Percentiles rank a stretch among this genome's conserved stretches.
phyloP scores from a whole-genome alignment of 805 yeast genomes.

The Kazachstania bromeliacearum region DNA sequence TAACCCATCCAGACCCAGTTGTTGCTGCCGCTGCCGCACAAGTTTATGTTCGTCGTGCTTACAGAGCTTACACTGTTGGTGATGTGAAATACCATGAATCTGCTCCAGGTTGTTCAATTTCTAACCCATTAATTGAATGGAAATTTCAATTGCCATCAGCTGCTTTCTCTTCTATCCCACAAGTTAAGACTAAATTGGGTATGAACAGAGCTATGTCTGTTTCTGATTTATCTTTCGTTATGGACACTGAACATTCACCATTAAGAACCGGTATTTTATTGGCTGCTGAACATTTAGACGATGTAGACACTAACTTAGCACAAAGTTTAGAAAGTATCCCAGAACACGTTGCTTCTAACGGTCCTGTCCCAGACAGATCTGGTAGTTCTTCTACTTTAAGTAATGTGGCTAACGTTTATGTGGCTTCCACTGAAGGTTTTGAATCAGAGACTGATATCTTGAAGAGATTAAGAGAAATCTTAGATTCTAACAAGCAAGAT shows the following conservation, averaged over 20 bases:
- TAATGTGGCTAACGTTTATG: constrained; percentile 76
- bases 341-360: constrained; percentile 32
- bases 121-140: constrained; percentile 74
- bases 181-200: constrained; percentile 35
- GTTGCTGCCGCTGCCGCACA: constrained; percentile 95
- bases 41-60: constrained; percentile 92
- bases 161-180: constrained; percentile 63
- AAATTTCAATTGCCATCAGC: constrained; percentile 80
- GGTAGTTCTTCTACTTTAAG: constrained; percentile 36
- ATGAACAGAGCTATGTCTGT: constrained; percentile 87
- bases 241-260: constrained; percentile 57
- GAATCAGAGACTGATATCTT: constrained; percentile 60
- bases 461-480: constrained; percentile 49
- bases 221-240: constrained; percentile 81
- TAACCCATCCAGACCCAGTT: constrained; percentile 73
- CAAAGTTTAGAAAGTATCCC: constrained; percentile 70
- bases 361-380: constrained; percentile 45
- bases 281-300: constrained; percentile 77
- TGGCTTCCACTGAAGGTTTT: constrained; percentile 67
- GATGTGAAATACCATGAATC: constrained; percentile 56
- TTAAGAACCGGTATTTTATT: constrained; percentile 78
- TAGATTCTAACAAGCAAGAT: constrained; percentile 62
- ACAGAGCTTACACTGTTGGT: constrained; percentile 87
- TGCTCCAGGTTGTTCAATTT: constrained; percentile 14
- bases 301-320: constrained; percentile 70